Base-by-base conservation (phyloP, 306 rosid species). In the Cajanus cajan region DNA sequence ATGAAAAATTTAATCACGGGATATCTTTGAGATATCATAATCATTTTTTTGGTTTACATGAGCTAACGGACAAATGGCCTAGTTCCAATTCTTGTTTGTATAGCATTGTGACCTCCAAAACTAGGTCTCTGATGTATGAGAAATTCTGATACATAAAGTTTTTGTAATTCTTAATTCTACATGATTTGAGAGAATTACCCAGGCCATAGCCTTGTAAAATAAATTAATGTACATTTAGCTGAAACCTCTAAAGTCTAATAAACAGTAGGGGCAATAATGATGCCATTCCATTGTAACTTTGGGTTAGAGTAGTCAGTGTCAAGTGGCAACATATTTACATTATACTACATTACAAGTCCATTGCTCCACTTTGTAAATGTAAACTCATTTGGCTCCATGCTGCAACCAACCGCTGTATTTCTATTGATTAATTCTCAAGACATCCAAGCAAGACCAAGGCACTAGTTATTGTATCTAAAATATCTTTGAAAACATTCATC, bases 401-500 rank as follows among this genome's bases (percentile, higher is more conserved):
- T 28, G 51, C 61, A 34, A n/a, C 15, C 34, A 34, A 45, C 15
- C 18, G 13, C 0, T 36, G 37, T 64, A 51, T 73, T 21, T 74
- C 61, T 13, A n/a, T 24, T 19, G 40, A 9, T 21, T 33, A 12
- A 41, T 25, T 18, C 33, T n/a, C 14, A 39, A 25, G 45, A 6
- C 68, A 40, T 16, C 68, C 3, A 2, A 18, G 33, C 48, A 39
- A 6, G 31, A 68, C 16, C 47, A 74, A 74, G 48, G 31, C 58
- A 33, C 71, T 81, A 82, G 36, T 61, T 70, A 50, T n/a, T 54
- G 50, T 55, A 44, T 83, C 80, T 55, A 40, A 85, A 83, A 72
- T 88, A 90, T 69, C 88, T 88, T 12, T 68, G 69, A 41, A 88
- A 90, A 52, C 82, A 81, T 58, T 81, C 83, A 47, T 90, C 94